Conservation (phyloP, 176 grass and related monocot genomes). For the Alloteropsis semialata region DNA sequence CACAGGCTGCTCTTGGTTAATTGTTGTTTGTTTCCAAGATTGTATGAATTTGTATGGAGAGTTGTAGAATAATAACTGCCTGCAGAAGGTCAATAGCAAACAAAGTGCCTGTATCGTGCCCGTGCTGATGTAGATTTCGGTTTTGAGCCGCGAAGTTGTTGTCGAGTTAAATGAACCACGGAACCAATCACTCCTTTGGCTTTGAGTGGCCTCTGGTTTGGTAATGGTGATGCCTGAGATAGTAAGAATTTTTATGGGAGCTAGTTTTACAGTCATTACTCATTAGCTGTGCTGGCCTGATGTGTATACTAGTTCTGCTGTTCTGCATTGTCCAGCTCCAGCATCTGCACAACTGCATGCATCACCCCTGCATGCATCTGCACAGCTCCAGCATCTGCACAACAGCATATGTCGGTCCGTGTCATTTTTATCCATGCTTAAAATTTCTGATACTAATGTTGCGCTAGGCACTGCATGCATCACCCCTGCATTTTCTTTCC, state of each 20-base stretch:
- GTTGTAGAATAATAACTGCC: conserved; percentile 28
- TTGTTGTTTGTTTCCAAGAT: conserved; percentile 7
- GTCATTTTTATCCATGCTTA: background rate
- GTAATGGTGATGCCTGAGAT: background rate
- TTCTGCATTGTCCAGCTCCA: background rate
- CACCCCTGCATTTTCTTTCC: background rate
- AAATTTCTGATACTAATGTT: background rate
- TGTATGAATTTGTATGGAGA: conserved; percentile 21
- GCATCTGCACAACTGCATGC: background rate
- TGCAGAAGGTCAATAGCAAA: conserved; percentile 6
- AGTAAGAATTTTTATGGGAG: background rate
- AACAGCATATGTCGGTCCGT: background rate
- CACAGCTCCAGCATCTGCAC: no score
- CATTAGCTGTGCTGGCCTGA: background rate
- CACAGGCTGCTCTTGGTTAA: background rate
- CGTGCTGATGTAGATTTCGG: background rate
- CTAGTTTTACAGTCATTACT: background rate
- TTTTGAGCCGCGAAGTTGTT: no score
- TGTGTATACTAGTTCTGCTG: background rate
- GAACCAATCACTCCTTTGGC: background rate
- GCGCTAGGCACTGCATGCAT: background rate
- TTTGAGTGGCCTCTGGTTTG: background rate
- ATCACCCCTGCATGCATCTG: no score
- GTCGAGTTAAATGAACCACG: no score
- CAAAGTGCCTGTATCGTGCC: background rate